phyloP scores from a whole-genome alignment of 1,284 basidiomycete species.

The Microbotryum lychnidis-dioicae region DNA sequence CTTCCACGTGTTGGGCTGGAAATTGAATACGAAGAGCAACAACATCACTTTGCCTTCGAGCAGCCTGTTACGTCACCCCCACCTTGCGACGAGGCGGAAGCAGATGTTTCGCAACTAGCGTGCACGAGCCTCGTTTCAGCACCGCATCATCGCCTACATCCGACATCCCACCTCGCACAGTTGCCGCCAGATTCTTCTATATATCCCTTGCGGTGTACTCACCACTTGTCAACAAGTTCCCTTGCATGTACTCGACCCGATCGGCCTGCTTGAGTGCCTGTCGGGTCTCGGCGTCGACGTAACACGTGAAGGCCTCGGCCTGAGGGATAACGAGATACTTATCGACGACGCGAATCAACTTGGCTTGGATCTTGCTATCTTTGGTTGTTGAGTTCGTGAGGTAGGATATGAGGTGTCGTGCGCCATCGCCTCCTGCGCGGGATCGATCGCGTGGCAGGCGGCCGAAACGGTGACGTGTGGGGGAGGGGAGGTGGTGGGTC shows the following conservation, averaged over 20 bases:
- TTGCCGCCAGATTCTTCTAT: too few relatives aligned
- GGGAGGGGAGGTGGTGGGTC: too few relatives aligned
- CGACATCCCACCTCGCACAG: too few relatives aligned
- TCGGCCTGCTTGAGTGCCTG: conserved; percentile 6
- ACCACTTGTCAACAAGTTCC: conserved; percentile 16
- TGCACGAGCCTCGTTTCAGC: too few relatives aligned
- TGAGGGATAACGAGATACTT: conserved; percentile 16
- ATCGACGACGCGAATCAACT: conserved; percentile 25
- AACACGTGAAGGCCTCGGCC: conserved; percentile 11
- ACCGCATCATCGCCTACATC: too few relatives aligned
- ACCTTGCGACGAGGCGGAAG: not conserved
- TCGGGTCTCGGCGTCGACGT: conserved; percentile 5
- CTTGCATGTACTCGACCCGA: conserved; percentile 19
- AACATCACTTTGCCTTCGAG: not conserved
- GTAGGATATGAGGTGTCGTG: conserved; percentile 21
- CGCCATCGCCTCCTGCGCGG: conserved; percentile 9
- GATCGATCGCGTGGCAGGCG: not conserved
- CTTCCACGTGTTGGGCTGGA: not conserved
- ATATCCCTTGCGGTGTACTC: not conserved
- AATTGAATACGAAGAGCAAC: not conserved
- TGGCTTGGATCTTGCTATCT: not conserved
- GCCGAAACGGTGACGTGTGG: too few relatives aligned
- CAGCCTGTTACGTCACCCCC: not conserved
- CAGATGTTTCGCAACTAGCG: not conserved
- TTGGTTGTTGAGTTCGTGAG: conserved; percentile 4